phyloP scores from a whole-genome alignment of 345 rosid species.

The Acer negundo region DNA sequence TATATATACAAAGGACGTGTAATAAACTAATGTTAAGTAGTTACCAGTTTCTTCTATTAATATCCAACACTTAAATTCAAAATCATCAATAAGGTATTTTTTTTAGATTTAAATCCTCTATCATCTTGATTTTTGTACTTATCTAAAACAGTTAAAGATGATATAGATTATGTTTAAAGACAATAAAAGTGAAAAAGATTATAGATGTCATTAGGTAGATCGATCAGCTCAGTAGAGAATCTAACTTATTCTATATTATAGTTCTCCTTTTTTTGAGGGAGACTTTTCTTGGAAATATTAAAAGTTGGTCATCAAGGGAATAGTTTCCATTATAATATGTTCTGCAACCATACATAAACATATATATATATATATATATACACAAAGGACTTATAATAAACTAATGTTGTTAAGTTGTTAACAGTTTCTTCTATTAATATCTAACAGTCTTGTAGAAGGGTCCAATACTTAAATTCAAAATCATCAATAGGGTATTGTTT shows the following conservation, averaged over 20 bases:
- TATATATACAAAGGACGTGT: not conserved
- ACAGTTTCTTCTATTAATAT: not conserved
- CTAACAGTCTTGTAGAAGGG: not conserved
- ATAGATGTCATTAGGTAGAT: too few relatives aligned
- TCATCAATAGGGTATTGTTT: not conserved
- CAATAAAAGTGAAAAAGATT: too few relatives aligned
- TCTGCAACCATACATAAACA: too few relatives aligned
- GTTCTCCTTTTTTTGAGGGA: conserved; percentile 10
- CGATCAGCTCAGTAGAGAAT: too few relatives aligned
- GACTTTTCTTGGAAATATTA: not conserved
- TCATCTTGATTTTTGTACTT: too few relatives aligned
- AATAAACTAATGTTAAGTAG: not conserved
- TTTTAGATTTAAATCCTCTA: too few relatives aligned
- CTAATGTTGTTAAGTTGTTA: not conserved
- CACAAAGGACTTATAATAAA: not conserved
- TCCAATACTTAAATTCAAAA: conserved; percentile 2
- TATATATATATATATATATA: not conserved
- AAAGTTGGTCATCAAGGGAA: conserved; percentile 4
- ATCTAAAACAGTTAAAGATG: too few relatives aligned
- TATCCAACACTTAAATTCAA: not conserved
- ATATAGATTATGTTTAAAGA: too few relatives aligned
- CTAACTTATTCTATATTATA: too few relatives aligned
- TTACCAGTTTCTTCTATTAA: not conserved
- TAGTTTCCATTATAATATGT: conserved; percentile 6
- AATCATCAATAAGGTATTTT: not conserved